Evolutionary conservation across 1,139 yeast species (phyloP).

Genomic region (Barnettozyma hawaiiensis): DNA sequence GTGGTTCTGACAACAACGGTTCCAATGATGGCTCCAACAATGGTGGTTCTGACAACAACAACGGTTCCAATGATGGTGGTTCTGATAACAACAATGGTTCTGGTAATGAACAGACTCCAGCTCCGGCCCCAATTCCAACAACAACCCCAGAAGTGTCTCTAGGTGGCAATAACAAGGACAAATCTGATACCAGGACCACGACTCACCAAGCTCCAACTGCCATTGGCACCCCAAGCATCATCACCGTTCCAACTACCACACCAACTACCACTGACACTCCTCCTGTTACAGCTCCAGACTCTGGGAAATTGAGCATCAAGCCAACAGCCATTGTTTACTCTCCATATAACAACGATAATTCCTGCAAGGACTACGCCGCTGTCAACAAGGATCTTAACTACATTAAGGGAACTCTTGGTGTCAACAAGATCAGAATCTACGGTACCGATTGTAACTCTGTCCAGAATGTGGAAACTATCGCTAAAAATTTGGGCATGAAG

Average conservation of each 20-base stretch:
- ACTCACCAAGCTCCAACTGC: slow-evolving; percentile 13
- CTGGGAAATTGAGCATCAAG: slow-evolving; percentile 28
- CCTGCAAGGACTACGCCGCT: slow-evolving; percentile 54
- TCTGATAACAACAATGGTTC: neutral
- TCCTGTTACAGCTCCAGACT: slow-evolving; percentile 15
- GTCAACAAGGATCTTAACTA: slow-evolving; percentile 55
- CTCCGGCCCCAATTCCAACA: neutral
- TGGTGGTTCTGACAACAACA: neutral
- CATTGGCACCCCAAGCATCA: slow-evolving; percentile 5
- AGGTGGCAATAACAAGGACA: neutral
- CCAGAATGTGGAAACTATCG: slow-evolving; percentile 57
- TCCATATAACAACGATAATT: slow-evolving; percentile 64
- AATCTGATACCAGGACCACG: slow-evolving; percentile 7
- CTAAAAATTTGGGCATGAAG: slow-evolving; percentile 54
- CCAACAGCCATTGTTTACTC: slow-evolving; percentile 70
- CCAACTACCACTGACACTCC: slow-evolving; percentile 20
- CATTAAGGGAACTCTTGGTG: slow-evolving; percentile 52
- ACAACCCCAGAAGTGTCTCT: slow-evolving; percentile 7
- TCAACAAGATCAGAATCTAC: slow-evolving; percentile 63
- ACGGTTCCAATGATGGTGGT: neutral
- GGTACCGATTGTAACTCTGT: slow-evolving; percentile 82
- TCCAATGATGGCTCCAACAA: neutral
- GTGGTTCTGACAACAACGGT: neutral
- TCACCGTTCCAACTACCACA: slow-evolving; percentile 2
- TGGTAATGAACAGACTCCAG: neutral